phyloP scores from a whole-genome alignment of 148 eudicot species.

The Spergularia marina region DNA sequence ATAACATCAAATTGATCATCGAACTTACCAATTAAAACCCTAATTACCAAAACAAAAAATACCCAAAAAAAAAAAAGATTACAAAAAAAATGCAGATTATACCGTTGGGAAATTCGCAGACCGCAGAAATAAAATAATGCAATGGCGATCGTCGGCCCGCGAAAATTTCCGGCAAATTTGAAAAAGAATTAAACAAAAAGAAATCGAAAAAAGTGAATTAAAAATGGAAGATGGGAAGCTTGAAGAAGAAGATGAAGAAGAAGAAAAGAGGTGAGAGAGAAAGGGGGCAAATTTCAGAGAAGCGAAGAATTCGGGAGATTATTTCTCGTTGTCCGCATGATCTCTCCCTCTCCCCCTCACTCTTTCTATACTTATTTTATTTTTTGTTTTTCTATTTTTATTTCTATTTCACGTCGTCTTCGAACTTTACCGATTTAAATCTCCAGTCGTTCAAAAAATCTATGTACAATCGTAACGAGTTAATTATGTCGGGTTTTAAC shows the following conservation, averaged over 20 bases:
- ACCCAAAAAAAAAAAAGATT: background rate
- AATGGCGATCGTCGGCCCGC: constrained; percentile 20
- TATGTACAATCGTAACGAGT: no score
- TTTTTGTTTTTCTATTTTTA: background rate
- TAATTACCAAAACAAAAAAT: background rate
- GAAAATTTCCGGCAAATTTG: constrained; percentile 15
- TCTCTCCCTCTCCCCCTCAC: constrained; percentile 17
- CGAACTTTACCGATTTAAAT: no score
- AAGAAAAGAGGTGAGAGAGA: background rate
- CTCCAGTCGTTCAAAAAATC: no score
- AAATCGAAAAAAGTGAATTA: background rate
- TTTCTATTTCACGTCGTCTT: background rate
- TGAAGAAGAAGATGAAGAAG: background rate
- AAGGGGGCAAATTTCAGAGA: constrained; percentile 5
- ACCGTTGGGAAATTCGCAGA: constrained; percentile 26
- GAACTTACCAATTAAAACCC: background rate
- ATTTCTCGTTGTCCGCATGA: constrained; percentile 34
- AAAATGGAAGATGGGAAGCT: background rate
- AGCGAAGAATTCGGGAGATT: constrained; percentile 29
- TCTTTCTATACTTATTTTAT: background rate
- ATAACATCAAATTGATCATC: constrained; percentile 14
- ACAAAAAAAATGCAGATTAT: background rate
- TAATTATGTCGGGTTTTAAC: no score
- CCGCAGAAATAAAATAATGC: constrained; percentile 13
- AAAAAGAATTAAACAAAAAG: background rate